These are phyloP conservation scores for Rostrohypoxylon terebratum DNA, from an alignment of 495 filamentous ascomycete genomes.

Conservation along the genomic window DNA sequence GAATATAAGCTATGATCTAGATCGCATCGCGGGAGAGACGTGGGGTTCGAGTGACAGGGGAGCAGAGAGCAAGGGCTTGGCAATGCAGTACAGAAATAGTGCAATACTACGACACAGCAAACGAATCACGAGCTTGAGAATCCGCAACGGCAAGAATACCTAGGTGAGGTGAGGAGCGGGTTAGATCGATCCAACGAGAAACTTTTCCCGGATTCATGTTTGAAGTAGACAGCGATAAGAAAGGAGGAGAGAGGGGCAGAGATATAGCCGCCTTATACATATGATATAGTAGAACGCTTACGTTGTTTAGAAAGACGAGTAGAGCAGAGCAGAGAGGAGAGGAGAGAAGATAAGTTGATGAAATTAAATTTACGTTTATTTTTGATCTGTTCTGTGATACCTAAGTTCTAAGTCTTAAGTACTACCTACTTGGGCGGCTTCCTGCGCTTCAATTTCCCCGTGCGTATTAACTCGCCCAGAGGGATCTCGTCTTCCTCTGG, in stretches of 20 bases:
- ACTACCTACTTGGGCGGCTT: neutral
- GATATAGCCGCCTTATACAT: constrained; percentile 32
- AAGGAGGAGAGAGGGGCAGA: neutral
- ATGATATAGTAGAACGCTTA: constrained; percentile 35
- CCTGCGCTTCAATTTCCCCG: constrained; percentile 54
- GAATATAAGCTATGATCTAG: neutral
- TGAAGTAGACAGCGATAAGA: neutral
- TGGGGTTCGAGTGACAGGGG: neutral
- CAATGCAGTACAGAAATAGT: neutral
- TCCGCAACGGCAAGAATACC: constrained; percentile 31
- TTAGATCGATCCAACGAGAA: constrained; percentile 2
- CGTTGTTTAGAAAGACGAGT: constrained; percentile 26
- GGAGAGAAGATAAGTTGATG: constrained; percentile 10
- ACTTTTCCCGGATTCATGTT: neutral
- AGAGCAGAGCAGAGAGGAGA: constrained; percentile 15
- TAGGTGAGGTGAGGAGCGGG: neutral
- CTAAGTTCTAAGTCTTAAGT: neutral
- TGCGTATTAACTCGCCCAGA: constrained; percentile 71
- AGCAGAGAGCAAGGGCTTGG: neutral
- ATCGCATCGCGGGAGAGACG: neutral
- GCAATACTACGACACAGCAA: neutral
- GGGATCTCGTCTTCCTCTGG: constrained; percentile 79
- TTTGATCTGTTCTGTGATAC: constrained; percentile 6
- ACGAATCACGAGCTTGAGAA: constrained; percentile 29
- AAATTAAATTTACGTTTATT: constrained; percentile 11